A percentile compares a stretch with the other conserved stretches of the same genome.
phyloP scores from a whole-genome alignment of 2,329 filamentous ascomycete genomes.

The Fusarium sulawesiense region DNA sequence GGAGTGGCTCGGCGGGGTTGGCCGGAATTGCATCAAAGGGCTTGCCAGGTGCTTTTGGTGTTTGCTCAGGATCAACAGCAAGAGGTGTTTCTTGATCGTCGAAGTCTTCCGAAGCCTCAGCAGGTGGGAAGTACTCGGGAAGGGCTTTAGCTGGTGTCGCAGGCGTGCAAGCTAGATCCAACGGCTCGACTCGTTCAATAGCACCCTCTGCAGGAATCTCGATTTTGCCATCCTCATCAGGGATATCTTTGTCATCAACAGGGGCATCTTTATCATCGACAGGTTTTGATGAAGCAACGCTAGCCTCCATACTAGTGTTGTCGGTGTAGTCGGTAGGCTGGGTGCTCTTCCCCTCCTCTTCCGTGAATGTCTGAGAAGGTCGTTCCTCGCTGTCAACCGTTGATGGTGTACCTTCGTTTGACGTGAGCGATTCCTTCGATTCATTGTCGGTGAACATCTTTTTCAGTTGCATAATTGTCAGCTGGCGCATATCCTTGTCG shows the following conservation, averaged over 20 bases:
- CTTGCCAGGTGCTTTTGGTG: conserved; percentile 38
- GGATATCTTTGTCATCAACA: conserved; percentile 38
- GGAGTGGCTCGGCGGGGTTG: conserved; percentile 15
- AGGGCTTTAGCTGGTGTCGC: conserved; percentile 37
- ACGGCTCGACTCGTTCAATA: conserved; percentile 61
- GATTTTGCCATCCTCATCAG: conserved; percentile 49
- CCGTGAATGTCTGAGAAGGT: conserved; percentile 58
- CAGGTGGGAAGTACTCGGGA: conserved; percentile 17
- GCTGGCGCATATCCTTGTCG: conserved; percentile 92
- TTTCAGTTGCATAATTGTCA: conserved; percentile 91
- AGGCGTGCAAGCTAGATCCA: conserved; percentile 60
- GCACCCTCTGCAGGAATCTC: conserved; percentile 49
- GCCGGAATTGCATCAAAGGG: conserved; percentile 31
- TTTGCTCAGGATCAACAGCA: conserved; percentile 36
- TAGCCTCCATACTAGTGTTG: conserved; percentile 49
- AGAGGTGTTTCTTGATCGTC: conserved; percentile 20
- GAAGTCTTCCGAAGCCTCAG: conserved; percentile 5
- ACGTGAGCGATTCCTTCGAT: conserved; percentile 78
- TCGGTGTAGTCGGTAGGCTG: conserved; percentile 56
- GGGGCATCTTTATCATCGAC: conserved; percentile 37
- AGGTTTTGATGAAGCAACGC: conserved; percentile 43
- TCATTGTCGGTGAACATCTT: conserved; percentile 95
- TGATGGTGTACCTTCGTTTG: conserved; percentile 74
- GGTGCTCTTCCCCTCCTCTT: conserved; percentile 60
- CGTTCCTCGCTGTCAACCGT: conserved; percentile 63